Base-by-base conservation (phyloP, 345 rosid species). In the Gossypium anomalum region DNA sequence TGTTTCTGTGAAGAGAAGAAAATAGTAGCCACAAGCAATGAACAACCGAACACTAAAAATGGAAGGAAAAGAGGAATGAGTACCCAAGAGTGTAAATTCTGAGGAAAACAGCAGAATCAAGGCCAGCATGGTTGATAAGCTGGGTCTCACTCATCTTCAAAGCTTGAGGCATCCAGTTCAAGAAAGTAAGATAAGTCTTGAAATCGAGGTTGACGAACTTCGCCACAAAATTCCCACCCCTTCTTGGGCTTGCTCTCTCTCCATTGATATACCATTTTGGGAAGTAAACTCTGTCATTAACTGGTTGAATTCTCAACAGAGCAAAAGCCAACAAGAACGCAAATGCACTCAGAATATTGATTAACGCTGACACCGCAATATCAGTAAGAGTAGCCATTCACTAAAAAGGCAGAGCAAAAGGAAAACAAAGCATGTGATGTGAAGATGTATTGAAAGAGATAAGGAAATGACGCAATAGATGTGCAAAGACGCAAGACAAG, bases 81-180 rank as follows among this genome's bases (percentile, higher is more conserved):
- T 83, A 93, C 98, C 99, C 99, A 55, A 93, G 98, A 83, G 81
- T 84, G 83, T 93, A 93, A 72, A 93, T 90, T 80, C 99, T 87
- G 79, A 95, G 83, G 83, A 95, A 95, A 68, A 84, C 83, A 70
- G 99, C 99, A 78, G 99, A 95, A 73, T 95, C 99, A 48, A 95
- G 89, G 25, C 99, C 99, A 73, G 99, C 98, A 75, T 93, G 99
- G 70, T 70, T 83, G 44, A 93, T 85, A 74, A 95, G 90, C 81
- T 93, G 89, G 12, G 88, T 43, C 75, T 95, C 98, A 61, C 82
- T 80, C 94, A 93, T 93, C 81, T 75, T 90, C 90, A 93, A 25
- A 80, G 99, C 99, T 76, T 95, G 93, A 75, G 99, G 98, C 99
- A 95, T 95, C 99, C 99, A 95, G 83, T 88, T 95, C 29, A 95